Conservation (phyloP, 495 filamentous ascomycete species). For the Penicillium fimorum region DNA sequence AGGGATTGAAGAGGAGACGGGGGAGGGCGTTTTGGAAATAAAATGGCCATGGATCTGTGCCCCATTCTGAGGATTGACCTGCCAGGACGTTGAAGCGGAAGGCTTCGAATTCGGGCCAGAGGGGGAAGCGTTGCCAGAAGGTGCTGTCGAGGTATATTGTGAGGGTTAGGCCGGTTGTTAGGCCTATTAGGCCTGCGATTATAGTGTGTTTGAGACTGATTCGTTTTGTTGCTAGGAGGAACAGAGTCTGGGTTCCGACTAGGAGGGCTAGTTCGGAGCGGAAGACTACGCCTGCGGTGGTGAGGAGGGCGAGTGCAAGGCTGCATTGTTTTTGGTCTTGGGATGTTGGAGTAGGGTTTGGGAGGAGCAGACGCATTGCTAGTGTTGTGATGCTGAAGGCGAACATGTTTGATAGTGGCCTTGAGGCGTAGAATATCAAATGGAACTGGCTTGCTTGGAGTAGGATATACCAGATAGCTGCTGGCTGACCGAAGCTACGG, state of each 20-base stretch:
- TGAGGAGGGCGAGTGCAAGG: constrained; percentile 68
- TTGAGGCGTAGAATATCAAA: constrained; percentile 87
- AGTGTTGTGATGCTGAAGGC: constrained; percentile 79
- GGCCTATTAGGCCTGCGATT: constrained; percentile 64
- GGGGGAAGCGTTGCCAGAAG: constrained; percentile 77
- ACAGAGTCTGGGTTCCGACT: constrained; percentile 50
- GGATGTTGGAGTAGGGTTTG: constrained; percentile 37
- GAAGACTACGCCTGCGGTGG: constrained; percentile 81
- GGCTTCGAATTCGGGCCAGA: constrained; percentile 89
- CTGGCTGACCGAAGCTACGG: constrained; percentile 63
- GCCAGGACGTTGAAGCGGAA: constrained; percentile 88
- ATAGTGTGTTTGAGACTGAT: constrained; percentile 61
- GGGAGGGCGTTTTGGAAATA: constrained; percentile 85
- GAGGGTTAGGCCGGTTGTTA: constrained; percentile 61
- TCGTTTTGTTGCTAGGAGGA: constrained; percentile 53
- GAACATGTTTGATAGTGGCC: constrained; percentile 95
- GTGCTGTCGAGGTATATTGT: constrained; percentile 60
- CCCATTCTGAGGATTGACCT: constrained; percentile 76
- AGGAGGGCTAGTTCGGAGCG: constrained; percentile 87
- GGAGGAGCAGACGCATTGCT: constrained; percentile 70
- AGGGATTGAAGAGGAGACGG: constrained; percentile 78
- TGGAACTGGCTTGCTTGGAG: constrained; percentile 90
- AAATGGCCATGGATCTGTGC: constrained; percentile 76
- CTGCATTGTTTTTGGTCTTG: constrained; percentile 42
- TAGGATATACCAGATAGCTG: constrained; percentile 78